Percentiles rank a stretch among this genome's conserved stretches.
These are phyloP conservation scores for Kernera saxatilis DNA, from an alignment of 345 rosid species.

Conservation along the genomic window DNA sequence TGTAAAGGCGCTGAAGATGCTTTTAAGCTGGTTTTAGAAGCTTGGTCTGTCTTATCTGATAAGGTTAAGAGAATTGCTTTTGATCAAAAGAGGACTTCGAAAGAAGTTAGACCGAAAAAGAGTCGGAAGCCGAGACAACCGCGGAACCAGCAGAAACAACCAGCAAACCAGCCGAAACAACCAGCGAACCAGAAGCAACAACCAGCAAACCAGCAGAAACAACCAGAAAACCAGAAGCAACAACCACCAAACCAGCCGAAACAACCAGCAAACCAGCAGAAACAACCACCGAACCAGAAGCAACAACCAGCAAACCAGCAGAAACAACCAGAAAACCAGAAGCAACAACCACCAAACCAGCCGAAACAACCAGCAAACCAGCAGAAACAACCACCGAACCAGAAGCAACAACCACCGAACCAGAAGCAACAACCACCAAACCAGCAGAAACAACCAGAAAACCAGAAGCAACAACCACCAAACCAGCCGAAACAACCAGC, in stretches of 20 bases:
- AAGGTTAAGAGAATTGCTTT: slow-evolving; percentile 59
- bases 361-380: neutral
- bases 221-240: neutral
- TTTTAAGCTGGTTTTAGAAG: slow-evolving; percentile 66
- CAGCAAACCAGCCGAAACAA: neutral
- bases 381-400: neutral
- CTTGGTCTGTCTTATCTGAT: slow-evolving; percentile 73
- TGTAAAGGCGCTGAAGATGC: slow-evolving; percentile 75
- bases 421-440: neutral
- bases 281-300: neutral
- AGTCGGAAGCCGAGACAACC: slow-evolving; percentile 22
- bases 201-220: neutral
- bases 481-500: neutral
- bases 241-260: neutral
- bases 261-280: neutral
- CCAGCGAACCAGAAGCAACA: neutral
- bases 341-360: neutral
- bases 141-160: neutral
- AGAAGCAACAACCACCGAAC: neutral
- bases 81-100: slow-evolving; percentile 52
- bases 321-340: neutral
- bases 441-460: neutral
- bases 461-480: neutral
- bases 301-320: neutral
- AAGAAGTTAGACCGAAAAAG: slow-evolving; percentile 31